Conservation (phyloP, 129 eudicot genomes). For the Calendula officinalis region DNA sequence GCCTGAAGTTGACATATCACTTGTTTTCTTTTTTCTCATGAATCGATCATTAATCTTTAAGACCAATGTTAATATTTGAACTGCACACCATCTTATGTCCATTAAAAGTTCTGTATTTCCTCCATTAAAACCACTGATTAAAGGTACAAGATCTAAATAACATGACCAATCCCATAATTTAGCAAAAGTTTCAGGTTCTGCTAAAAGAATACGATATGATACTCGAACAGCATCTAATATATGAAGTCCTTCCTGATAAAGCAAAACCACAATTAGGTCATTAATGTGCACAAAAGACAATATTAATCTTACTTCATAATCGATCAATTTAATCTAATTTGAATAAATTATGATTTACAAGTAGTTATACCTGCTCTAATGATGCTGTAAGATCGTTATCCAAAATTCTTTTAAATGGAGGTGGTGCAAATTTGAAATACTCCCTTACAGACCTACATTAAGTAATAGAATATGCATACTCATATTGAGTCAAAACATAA, state of each 20-base stretch:
- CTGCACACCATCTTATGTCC: slow-evolving; percentile 71
- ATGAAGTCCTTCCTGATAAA: slow-evolving; percentile 44
- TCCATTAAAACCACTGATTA: slow-evolving; percentile 21
- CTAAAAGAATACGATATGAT: slow-evolving; percentile 68
- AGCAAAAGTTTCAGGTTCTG: slow-evolving; percentile 56
- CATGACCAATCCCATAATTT: slow-evolving; percentile 88
- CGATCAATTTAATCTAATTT: neutral
- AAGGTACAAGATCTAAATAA: slow-evolving; percentile 51
- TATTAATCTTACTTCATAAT: slow-evolving; percentile 7
- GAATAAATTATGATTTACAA: slow-evolving; percentile 2
- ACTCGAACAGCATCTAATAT: slow-evolving; percentile 51
- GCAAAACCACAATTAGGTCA: slow-evolving; percentile 11
- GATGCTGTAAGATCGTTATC: slow-evolving; percentile 29
- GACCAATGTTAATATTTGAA: slow-evolving; percentile 51
- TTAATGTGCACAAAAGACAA: slow-evolving; percentile 8
- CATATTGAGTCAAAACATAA: neutral
- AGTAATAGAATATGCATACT: neutral
- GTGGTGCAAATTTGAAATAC: slow-evolving; percentile 71
- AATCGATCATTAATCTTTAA: slow-evolving; percentile 50
- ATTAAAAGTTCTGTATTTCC: slow-evolving; percentile 27
- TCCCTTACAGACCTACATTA: slow-evolving; percentile 58
- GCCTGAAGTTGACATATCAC: slow-evolving; percentile 44
- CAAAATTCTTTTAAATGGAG: slow-evolving; percentile 65
- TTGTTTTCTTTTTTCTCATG: slow-evolving; percentile 27
- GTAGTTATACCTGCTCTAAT: slow-evolving; percentile 41